Evolutionary conservation across 1,139 yeast genomes (phyloP).

Genomic region (Nematodospora anomalae): DNA sequence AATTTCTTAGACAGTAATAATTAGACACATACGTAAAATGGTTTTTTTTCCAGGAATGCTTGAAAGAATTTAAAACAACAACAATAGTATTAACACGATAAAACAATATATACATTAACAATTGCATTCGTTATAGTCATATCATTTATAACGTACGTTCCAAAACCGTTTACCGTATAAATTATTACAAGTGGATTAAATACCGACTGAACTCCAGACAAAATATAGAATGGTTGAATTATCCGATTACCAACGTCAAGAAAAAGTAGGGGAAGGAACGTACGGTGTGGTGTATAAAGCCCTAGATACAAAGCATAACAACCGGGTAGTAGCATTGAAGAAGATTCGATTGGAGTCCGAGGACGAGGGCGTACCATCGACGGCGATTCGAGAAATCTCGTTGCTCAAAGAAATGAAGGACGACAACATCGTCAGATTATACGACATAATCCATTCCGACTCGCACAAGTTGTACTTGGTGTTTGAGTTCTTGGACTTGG

Average conservation of each 20-base stretch:
- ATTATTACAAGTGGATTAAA: too few relatives aligned
- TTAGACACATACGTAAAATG: too few relatives aligned
- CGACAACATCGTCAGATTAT: slow-evolving; percentile 86
- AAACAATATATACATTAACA: too few relatives aligned
- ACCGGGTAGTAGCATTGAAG: slow-evolving; percentile 90
- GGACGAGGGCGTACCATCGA: slow-evolving; percentile 98
- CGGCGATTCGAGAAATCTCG: slow-evolving; percentile 96
- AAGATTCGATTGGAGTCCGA: slow-evolving; percentile 95
- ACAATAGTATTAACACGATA: neutral
- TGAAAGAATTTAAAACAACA: neutral
- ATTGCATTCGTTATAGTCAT: neutral
- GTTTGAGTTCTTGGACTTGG: slow-evolving; percentile 90
- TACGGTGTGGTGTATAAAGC: slow-evolving; percentile 99
- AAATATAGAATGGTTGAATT: slow-evolving; percentile 66
- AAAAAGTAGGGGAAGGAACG: slow-evolving; percentile 97
- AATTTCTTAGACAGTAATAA: too few relatives aligned
- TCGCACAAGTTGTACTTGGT: slow-evolving; percentile 91
- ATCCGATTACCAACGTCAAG: slow-evolving; percentile 88
- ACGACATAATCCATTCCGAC: slow-evolving; percentile 96
- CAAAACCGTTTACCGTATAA: too few relatives aligned
- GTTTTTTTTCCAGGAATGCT: too few relatives aligned
- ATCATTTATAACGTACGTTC: neutral
- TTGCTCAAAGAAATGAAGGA: slow-evolving; percentile 89
- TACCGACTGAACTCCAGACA: too few relatives aligned
- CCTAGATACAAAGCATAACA: slow-evolving; percentile 81